These are phyloP conservation scores for Cicer judaicum DNA, from an alignment of 306 rosid species.

Conservation along the genomic window DNA sequence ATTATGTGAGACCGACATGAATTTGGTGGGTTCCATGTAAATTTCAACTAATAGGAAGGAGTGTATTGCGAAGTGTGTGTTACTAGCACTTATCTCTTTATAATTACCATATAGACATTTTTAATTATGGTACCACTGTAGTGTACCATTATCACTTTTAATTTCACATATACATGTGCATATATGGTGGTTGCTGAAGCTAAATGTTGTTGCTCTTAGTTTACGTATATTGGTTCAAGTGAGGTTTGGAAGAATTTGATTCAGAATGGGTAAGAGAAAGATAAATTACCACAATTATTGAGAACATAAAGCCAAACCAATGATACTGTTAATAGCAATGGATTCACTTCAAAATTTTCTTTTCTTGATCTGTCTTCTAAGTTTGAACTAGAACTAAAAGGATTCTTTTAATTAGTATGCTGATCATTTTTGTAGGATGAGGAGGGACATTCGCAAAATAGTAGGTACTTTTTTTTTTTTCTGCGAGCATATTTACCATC, in stretches of 20 bases:
- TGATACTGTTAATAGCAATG: slow-evolving; percentile 26
- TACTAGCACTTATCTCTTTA: background rate
- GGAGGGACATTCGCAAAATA: slow-evolving; percentile 65
- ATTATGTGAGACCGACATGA: too few relatives aligned
- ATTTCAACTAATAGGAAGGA: too few relatives aligned
- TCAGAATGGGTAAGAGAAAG: slow-evolving; percentile 21
- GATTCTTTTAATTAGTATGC: slow-evolving; percentile 40
- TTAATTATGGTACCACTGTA: slow-evolving; percentile 7
- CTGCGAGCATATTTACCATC: slow-evolving; percentile 36
- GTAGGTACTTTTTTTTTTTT: slow-evolving; percentile 64
- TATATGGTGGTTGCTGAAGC: slow-evolving; percentile 34
- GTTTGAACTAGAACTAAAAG: slow-evolving; percentile 24
- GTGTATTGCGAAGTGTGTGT: too few relatives aligned
- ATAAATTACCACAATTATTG: slow-evolving; percentile 29
- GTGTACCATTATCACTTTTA: slow-evolving; percentile 24
- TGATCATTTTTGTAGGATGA: slow-evolving; percentile 71
- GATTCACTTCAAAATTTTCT: slow-evolving; percentile 31
- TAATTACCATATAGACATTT: slow-evolving; percentile 22
- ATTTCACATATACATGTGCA: slow-evolving; percentile 19
- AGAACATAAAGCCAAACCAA: slow-evolving; percentile 22
- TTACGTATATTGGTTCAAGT: slow-evolving; percentile 30
- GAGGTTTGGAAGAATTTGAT: slow-evolving; percentile 34
- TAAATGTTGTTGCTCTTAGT: background rate
- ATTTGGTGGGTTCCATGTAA: too few relatives aligned
- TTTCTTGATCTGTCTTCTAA: slow-evolving; percentile 21